These are phyloP conservation scores for Salix udensis DNA, from an alignment of 345 rosid species.

Conservation along the genomic window DNA sequence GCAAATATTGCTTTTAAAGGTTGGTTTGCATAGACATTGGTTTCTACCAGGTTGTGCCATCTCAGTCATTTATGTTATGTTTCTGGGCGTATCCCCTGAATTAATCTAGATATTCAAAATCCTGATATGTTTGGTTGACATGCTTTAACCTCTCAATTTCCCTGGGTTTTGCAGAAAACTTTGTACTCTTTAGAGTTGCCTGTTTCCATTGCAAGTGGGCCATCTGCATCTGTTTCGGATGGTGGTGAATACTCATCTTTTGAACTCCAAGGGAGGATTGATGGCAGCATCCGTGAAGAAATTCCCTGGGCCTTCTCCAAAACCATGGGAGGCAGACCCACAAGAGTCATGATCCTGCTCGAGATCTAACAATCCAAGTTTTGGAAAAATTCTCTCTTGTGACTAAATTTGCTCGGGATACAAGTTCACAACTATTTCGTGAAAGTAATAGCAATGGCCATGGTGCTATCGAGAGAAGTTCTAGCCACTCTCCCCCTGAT, in stretches of 20 bases:
- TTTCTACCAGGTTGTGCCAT: not conserved
- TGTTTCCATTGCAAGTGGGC: constrained; percentile 57
- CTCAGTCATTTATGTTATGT: not conserved
- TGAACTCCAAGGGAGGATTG: constrained; percentile 43
- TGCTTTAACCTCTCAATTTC: not conserved
- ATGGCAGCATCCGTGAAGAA: constrained; percentile 31
- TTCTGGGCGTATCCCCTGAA: not conserved
- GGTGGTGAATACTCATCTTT: constrained; percentile 40
- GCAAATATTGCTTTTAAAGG: constrained; percentile 1
- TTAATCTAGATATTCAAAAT: not conserved
- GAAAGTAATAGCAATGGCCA: constrained; percentile 59
- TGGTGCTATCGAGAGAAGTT: constrained; percentile 50
- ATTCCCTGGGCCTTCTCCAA: constrained; percentile 39
- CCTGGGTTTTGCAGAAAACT: constrained; percentile 50
- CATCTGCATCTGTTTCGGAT: constrained; percentile 38
- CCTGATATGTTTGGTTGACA: not conserved
- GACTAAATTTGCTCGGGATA: constrained; percentile 89
- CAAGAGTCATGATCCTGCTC: constrained; percentile 76
- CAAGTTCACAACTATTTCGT: constrained; percentile 79
- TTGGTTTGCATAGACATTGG: not conserved
- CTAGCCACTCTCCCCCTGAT: constrained; percentile 37
- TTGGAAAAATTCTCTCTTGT: constrained; percentile 92
- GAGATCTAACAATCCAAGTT: constrained; percentile 83
- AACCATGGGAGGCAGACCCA: constrained; percentile 53
- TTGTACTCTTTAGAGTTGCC: constrained; percentile 94